Conservation (phyloP, 306 rosid species). For the Prunus padus region DNA sequence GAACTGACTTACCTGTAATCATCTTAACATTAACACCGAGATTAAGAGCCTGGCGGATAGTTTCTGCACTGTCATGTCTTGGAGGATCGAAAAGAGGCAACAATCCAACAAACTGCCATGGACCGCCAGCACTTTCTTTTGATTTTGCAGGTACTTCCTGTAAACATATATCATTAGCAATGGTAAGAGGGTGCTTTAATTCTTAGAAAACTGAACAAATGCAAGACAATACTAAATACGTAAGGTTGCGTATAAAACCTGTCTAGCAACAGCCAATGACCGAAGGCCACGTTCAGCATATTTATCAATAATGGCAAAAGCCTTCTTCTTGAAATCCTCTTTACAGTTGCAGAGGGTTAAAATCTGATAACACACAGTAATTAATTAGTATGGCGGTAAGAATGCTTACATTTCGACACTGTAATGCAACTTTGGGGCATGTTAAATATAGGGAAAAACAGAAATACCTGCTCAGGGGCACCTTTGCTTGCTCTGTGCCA, state of each 20-base stretch:
- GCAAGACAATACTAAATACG: not conserved
- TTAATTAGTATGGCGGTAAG: constrained; percentile 9
- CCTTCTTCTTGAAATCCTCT: constrained; percentile 81
- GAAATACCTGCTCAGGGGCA: constrained; percentile 94
- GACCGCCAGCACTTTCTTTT: constrained; percentile 72
- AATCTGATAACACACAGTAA: constrained; percentile 49
- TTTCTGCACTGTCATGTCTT: constrained; percentile 98
- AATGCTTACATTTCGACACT: not conserved
- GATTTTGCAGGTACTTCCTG: constrained; percentile 87
- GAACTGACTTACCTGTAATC: constrained; percentile 77
- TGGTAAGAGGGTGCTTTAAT: not conserved
- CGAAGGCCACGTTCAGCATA: constrained; percentile 98
- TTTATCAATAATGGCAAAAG: constrained; percentile 68
- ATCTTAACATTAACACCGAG: constrained; percentile 98
- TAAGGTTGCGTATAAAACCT: constrained; percentile 48
- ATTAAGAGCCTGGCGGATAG: constrained; percentile 90
- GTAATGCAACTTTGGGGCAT: not conserved
- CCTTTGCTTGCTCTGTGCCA: constrained; percentile 99
- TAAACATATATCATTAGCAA: constrained; percentile 11
- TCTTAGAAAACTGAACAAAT: not conserved
- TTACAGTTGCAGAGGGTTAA: constrained; percentile 71
- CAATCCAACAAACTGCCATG: constrained; percentile 96
- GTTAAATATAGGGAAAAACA: constrained; percentile 10
- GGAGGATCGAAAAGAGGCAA: constrained; percentile 95
- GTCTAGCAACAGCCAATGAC: constrained; percentile 90